These are phyloP conservation scores for Corymbia calophylla DNA, from an alignment of 441 rosid species.

Conservation along the genomic window DNA sequence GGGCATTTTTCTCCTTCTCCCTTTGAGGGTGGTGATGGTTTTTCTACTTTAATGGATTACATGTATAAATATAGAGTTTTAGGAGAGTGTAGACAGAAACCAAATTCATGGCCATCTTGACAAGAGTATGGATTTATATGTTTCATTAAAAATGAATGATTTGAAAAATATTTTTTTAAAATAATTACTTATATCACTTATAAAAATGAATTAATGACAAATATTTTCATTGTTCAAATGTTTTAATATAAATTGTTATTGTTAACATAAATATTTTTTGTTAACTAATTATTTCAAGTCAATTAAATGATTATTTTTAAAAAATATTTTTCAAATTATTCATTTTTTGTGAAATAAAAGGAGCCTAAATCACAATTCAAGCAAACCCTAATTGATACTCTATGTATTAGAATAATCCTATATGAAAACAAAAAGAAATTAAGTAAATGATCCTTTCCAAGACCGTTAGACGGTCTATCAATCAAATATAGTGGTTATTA, in stretches of 20 bases:
- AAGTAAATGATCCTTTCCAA: neutral
- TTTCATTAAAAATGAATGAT: neutral
- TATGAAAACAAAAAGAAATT: neutral
- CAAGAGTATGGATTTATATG: neutral
- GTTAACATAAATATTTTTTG: neutral
- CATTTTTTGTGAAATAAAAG: neutral
- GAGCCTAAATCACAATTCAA: neutral
- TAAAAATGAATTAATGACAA: neutral
- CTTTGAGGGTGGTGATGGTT: neutral
- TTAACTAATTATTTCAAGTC: neutral
- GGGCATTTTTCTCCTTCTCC: neutral
- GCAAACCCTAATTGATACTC: neutral
- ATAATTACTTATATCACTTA: neutral
- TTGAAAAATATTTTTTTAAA: neutral
- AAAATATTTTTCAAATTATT: neutral
- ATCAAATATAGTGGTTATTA: neutral
- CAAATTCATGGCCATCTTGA: neutral
- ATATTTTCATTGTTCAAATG: neutral
- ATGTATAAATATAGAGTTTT: neutral
- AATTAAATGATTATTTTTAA: neutral
- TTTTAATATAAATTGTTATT: neutral
- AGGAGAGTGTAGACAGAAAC: neutral
- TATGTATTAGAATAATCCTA: neutral
- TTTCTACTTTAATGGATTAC: neutral
- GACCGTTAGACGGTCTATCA: neutral